Conservation (phyloP, 2,329 filamentous ascomycete species). For the Pestalotiopsis sp. region DNA sequence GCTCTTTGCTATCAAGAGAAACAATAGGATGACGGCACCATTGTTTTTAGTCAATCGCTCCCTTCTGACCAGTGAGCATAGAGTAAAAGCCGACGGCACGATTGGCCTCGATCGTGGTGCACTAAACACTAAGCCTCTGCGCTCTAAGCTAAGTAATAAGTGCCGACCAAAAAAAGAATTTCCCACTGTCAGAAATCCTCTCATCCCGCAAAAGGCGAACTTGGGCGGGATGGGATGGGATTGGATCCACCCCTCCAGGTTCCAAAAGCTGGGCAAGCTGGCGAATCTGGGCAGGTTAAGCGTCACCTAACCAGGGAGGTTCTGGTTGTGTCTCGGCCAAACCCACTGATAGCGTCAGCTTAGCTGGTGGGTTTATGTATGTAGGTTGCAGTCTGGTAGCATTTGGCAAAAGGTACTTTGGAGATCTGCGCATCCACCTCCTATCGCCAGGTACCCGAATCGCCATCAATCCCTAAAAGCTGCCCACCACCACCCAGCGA, state of each 20-base stretch:
- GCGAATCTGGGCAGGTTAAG: neutral
- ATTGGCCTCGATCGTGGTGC: neutral
- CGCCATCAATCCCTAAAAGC: neutral
- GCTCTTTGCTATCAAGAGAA: neutral
- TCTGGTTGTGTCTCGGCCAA: neutral
- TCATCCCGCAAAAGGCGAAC: constrained; percentile 4
- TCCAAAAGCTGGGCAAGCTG: neutral
- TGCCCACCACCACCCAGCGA: neutral
- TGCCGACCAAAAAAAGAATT: constrained; percentile 9
- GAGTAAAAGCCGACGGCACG: neutral
- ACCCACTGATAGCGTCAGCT: neutral
- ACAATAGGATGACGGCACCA: neutral
- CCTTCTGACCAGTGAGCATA: neutral
- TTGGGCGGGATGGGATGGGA: neutral
- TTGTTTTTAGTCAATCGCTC: neutral
- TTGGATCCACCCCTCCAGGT: neutral
- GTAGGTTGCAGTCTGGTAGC: too few relatives aligned
- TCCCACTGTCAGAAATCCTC: constrained; percentile 1
- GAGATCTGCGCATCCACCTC: neutral
- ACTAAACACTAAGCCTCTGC: neutral
- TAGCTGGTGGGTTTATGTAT: neutral
- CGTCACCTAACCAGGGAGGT: neutral
- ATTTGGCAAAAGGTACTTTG: neutral
- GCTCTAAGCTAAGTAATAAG: neutral
- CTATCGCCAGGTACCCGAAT: neutral